phyloP scores from a whole-genome alignment of 2,329 filamentous ascomycete species.

The Cercospora berteroae region DNA sequence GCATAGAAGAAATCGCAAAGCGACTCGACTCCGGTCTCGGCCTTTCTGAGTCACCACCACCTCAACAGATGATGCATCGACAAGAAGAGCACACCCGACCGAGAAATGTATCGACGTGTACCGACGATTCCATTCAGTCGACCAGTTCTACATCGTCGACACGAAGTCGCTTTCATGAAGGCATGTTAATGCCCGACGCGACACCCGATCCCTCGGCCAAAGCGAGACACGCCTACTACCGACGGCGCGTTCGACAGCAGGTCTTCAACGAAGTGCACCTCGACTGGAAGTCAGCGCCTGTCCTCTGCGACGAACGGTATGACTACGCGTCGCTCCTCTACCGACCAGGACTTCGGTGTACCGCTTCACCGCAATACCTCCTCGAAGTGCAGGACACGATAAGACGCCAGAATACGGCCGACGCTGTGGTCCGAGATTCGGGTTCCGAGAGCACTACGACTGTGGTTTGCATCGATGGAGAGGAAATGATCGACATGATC shows the following conservation, averaged over 20 bases:
- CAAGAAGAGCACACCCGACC: neutral
- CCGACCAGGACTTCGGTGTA: slow-evolving; percentile 23
- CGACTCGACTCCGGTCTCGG: slow-evolving; percentile 8
- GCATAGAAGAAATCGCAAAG: neutral
- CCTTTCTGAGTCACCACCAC: slow-evolving; percentile 10
- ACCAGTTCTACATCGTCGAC: slow-evolving; percentile 7
- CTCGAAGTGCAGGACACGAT: slow-evolving; percentile 18
- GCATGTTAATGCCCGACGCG: slow-evolving; percentile 16
- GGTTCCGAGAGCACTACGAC: neutral
- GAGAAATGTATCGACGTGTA: slow-evolving; percentile 8
- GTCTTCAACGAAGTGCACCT: slow-evolving; percentile 22
- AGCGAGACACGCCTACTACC: slow-evolving; percentile 11
- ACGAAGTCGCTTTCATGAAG: neutral
- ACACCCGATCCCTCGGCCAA: slow-evolving; percentile 9
- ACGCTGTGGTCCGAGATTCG: neutral
- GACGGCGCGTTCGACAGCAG: slow-evolving; percentile 18
- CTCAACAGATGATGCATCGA: neutral
- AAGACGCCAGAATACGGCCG: neutral
- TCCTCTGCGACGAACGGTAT: slow-evolving; percentile 22
- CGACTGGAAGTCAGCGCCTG: slow-evolving; percentile 29
- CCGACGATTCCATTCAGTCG: slow-evolving; percentile 11
- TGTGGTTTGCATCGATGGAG: slow-evolving; percentile 20
- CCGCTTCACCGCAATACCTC: slow-evolving; percentile 22
- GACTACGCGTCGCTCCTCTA: slow-evolving; percentile 17
- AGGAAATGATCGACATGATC: slow-evolving; percentile 30